A percentile compares a stretch with the other conserved stretches of the same genome.
Conservation (phyloP, 1,284 basidiomycete genomes). For the Sanghuangporus sanghuang region DNA sequence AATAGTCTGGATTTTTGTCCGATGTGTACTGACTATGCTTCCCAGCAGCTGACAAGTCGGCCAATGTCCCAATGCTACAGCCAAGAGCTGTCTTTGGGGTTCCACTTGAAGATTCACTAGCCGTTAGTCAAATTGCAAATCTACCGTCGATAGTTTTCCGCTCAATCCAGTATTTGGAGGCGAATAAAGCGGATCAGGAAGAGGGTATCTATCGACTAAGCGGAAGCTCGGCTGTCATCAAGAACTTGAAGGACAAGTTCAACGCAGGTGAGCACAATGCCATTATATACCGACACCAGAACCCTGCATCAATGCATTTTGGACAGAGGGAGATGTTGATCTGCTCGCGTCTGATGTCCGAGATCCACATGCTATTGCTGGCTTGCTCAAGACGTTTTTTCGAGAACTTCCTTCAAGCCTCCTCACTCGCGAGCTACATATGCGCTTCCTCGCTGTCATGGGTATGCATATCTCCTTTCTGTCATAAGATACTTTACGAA, state of each 20-base stretch:
- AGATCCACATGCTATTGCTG: constrained; percentile 94
- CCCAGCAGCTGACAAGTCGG: constrained; percentile 34
- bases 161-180: constrained; percentile 86
- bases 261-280: constrained; percentile 58
- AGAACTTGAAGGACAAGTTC: constrained; percentile 89
- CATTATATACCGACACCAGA: not conserved
- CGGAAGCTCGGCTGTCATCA: constrained; percentile 91
- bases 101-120: constrained; percentile 81
- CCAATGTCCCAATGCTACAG: constrained; percentile 35
- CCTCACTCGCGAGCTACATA: constrained; percentile 86
- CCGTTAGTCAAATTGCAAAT: constrained; percentile 83
- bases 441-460: constrained; percentile 85
- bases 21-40: not conserved
- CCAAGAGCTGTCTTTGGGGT: constrained; percentile 88
- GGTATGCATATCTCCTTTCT: constrained; percentile 47
- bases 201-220: constrained; percentile 97
- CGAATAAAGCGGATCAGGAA: constrained; percentile 89
- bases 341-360: constrained; percentile 85
- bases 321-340: constrained; percentile 85
- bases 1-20: constrained; percentile 1
- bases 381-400: constrained; percentile 85
- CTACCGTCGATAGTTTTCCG: constrained; percentile 94
- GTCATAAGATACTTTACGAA: constrained; percentile 12
- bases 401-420: constrained; percentile 89
- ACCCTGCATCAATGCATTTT: not conserved